Evolutionary conservation across 495 filamentous ascomycete species (phyloP).

Genomic region (Podospora conica): DNA sequence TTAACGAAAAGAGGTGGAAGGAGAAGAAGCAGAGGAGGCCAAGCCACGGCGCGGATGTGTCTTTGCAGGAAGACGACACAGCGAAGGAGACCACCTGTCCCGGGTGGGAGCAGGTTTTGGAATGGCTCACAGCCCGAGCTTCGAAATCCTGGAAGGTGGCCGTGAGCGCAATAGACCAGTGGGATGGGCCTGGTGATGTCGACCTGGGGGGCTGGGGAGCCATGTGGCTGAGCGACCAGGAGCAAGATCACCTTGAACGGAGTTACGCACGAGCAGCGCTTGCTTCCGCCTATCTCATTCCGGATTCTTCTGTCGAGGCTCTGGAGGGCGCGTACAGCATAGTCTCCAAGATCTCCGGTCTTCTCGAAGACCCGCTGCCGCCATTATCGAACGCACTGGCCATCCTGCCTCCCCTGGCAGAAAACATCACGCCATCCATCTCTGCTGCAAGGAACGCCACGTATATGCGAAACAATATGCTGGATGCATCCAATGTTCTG

Average conservation of each 20-base stretch:
- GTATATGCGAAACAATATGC: slow-evolving; percentile 48
- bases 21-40: slow-evolving; percentile 16
- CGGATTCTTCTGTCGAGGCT: slow-evolving; percentile 51
- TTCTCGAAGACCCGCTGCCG: slow-evolving; percentile 51
- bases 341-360: slow-evolving; percentile 49
- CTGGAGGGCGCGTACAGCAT: slow-evolving; percentile 59
- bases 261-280: slow-evolving; percentile 69
- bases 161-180: slow-evolving; percentile 59
- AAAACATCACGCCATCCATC: slow-evolving; percentile 24
- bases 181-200: slow-evolving; percentile 75
- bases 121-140: slow-evolving; percentile 61
- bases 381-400: slow-evolving; percentile 39
- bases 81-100: slow-evolving; percentile 26
- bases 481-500: slow-evolving; percentile 57
- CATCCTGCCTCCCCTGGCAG: slow-evolving; percentile 36
- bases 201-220: slow-evolving; percentile 68
- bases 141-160: slow-evolving; percentile 53
- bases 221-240: slow-evolving; percentile 45
- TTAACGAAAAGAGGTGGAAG: slow-evolving; percentile 57
- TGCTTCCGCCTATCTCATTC: slow-evolving; percentile 64
- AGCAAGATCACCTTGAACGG: slow-evolving; percentile 47
- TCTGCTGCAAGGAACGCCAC: slow-evolving; percentile 35
- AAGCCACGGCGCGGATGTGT: slow-evolving; percentile 1
- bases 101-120: slow-evolving; percentile 74
- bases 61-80: slow-evolving; percentile 7